Percentiles rank a stretch among this genome's conserved stretches.
Evolutionary conservation across 805 yeast species (phyloP).

Genomic region (Saccharomyces jurei): DNA sequence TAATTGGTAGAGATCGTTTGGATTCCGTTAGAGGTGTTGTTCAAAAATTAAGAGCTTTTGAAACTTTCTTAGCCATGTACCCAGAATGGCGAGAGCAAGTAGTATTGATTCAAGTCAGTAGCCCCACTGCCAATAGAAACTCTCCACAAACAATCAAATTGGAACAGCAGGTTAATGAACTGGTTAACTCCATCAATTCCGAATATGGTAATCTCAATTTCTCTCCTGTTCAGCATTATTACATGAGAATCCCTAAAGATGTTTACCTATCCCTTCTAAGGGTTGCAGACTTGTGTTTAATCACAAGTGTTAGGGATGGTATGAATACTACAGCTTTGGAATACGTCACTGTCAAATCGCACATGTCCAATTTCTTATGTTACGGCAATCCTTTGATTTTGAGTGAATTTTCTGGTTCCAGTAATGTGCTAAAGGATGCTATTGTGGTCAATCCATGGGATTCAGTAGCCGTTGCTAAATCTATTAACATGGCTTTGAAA

Average conservation of each 20-base stretch:
- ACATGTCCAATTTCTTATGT: conserved; percentile 24
- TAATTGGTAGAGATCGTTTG: conserved; percentile 89
- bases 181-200: conserved; percentile 75
- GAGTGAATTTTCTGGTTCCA: conserved; percentile 90
- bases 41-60: conserved; percentile 88
- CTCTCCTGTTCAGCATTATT: conserved; percentile 88
- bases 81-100: conserved; percentile 89
- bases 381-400: conserved; percentile 65
- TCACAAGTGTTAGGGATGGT: conserved; percentile 90
- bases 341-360: conserved; percentile 79
- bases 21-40: conserved; percentile 89
- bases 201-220: conserved; percentile 74
- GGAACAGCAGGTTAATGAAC: conserved; percentile 76
- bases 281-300: conserved; percentile 82
- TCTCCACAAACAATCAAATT: conserved; percentile 44
- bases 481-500: conserved; percentile 60
- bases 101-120: conserved; percentile 84
- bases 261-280: conserved; percentile 84
- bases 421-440: conserved; percentile 62
- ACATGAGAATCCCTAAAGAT: conserved; percentile 76
- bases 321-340: conserved; percentile 94
- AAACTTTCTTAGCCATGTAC: conserved; percentile 75
- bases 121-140: conserved; percentile 41
- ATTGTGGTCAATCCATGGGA: conserved; percentile 95
- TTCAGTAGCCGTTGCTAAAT: conserved; percentile 81